A percentile compares a stretch with the other conserved stretches of the same genome.
phyloP scores from a whole-genome alignment of 208 protist species.

The Angomonas deanei region DNA sequence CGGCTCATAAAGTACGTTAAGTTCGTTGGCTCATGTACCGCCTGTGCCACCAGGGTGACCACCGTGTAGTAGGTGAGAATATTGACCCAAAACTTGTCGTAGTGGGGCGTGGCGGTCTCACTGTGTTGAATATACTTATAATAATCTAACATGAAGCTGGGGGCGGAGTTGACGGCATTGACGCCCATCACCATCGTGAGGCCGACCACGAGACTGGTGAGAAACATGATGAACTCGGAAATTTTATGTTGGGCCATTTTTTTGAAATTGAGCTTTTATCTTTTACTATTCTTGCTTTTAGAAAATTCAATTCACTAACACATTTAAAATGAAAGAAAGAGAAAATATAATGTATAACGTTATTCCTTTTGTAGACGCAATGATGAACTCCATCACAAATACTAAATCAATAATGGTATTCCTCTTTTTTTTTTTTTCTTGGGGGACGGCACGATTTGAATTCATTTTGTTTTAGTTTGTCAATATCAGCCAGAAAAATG shows the following conservation, averaged over 20 bases:
- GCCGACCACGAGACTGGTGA: constrained; percentile 73
- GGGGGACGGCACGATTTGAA: no score
- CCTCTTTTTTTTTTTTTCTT: no score
- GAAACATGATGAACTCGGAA: constrained; percentile 38
- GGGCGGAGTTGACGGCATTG: constrained; percentile 82
- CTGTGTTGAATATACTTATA: constrained; percentile 60
- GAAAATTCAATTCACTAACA: no score
- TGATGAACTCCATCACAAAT: no score
- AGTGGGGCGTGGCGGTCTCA: constrained; percentile 20
- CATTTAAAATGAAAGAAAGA: constrained; percentile 8
- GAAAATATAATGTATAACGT: background rate
- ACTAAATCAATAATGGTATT: no score
- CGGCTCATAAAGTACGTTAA: constrained; percentile 67
- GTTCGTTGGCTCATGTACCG: constrained; percentile 61
- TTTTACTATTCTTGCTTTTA: background rate
- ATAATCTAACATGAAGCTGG: constrained; percentile 82
- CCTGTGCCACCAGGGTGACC: constrained; percentile 68
- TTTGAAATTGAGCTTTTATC: constrained; percentile 3
- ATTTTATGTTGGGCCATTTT: no score
- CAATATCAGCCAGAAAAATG: no score
- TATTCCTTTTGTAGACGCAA: no score
- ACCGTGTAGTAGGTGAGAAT: constrained; percentile 79
- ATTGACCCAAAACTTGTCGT: constrained; percentile 55
- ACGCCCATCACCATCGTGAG: constrained; percentile 86
- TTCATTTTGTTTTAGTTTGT: no score